These are phyloP conservation scores for Moringa oleifera DNA, from an alignment of 345 rosid genomes.

Conservation along the genomic window DNA sequence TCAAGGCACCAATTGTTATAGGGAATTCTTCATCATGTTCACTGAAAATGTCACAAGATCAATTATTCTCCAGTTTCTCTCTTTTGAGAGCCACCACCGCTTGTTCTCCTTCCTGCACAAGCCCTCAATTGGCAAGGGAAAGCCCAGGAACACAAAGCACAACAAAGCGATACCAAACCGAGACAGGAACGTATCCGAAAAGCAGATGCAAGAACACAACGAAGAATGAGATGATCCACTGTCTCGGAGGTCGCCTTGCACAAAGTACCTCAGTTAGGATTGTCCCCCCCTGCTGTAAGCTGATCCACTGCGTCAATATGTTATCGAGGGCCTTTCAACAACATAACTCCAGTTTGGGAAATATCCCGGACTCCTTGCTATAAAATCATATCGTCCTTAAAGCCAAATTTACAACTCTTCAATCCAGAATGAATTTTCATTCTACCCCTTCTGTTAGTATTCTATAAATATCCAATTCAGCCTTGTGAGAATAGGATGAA, in stretches of 20 bases:
- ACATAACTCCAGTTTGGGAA: conserved; percentile 29
- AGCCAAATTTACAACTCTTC: conserved; percentile 22
- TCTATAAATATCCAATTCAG: conserved; percentile 7
- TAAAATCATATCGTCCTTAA: conserved; percentile 20
- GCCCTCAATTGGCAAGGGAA: conserved; percentile 34
- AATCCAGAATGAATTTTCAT: conserved; percentile 16
- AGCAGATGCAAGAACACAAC: conserved; percentile 25
- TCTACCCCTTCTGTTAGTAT: conserved; percentile 14
- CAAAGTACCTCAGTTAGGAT: conserved; percentile 36
- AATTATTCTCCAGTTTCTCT: conserved; percentile 7
- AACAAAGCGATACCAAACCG: conserved; percentile 34
- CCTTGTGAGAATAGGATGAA: neutral
- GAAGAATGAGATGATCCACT: conserved; percentile 33
- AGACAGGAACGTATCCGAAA: conserved; percentile 45
- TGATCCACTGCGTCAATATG: conserved; percentile 47
- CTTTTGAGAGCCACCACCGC: conserved; percentile 18
- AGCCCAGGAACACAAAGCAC: conserved; percentile 27
- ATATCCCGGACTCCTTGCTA: conserved; percentile 30
- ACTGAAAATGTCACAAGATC: neutral
- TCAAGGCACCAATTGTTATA: neutral
- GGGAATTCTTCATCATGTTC: neutral
- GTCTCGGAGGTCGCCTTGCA: conserved; percentile 53
- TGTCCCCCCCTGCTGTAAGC: conserved; percentile 55
- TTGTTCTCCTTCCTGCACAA: conserved; percentile 34
- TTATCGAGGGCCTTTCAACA: conserved; percentile 31